Evolutionary conservation across 2,329 filamentous ascomycete genomes (phyloP), one percentile per base, ranked within the genome.

Genomic region (Penicillium sp.): DNA sequence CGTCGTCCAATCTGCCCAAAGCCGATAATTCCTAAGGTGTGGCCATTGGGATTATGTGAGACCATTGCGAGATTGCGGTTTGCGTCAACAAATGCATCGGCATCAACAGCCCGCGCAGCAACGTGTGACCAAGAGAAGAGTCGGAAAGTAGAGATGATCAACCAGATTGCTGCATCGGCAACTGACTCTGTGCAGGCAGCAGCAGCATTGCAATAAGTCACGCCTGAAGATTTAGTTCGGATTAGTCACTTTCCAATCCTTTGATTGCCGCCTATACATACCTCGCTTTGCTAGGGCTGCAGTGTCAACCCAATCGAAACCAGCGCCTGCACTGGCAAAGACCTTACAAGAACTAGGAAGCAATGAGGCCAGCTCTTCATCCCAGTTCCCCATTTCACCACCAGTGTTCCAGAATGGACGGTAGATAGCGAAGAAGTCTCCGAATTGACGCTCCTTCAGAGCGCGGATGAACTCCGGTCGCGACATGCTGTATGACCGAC

Each of bases 121-220:
- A 77, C 67, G 47, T 83, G 80, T 58, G 82, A 86, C 83, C 86
- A 90, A 1, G 83, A 79, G 11, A 91, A 80, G 43, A 84, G 80
- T 48, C 88, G 85, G 75, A 90, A 91, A 13, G 83, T 85, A 8
- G 83, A 82, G 47, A 92, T 82, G 61, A 91, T 83, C 62, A 88
- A 81, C 65, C 85, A 86, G 39, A 90, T 78, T 16, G 86, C 84
- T 57, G 89, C 84, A 70, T 91, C 89, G 47, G 88, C 87, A 1
- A 91, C 88, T 4, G 87, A 84, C 65, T 91, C 88, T 6, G 86
- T 86, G 34, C 86, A 87, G 0, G 88, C 87, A 1, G 85, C 80
- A 1, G 87, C 87, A 2, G 85, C 82, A 73, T 91, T 91, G 77
- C 88, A 91, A 74, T 91, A 91, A 14, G 60, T 42, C 3, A 70